phyloP scores from a whole-genome alignment of 2,329 filamentous ascomycete genomes.

The Pestalotiopsis sp. region DNA sequence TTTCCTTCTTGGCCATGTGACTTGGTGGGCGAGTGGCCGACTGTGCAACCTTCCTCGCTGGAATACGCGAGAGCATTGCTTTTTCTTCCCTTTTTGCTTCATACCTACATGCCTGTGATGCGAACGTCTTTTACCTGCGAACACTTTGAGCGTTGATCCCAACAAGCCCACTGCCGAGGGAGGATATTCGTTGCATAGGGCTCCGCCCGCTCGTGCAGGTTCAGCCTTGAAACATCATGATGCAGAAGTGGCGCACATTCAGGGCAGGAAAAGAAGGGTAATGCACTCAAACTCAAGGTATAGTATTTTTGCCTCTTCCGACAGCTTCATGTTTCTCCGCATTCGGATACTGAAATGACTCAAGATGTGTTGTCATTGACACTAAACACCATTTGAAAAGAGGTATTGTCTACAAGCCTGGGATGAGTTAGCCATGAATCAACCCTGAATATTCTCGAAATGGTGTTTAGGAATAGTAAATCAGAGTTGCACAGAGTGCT shows the following conservation, averaged over 20 bases:
- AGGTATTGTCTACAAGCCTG: constrained; percentile 61
- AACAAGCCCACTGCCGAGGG: not conserved
- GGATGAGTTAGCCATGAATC: not conserved
- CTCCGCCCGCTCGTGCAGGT: not conserved
- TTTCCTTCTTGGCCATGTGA: not conserved
- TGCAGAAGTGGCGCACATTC: not conserved
- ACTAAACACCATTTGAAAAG: constrained; percentile 34
- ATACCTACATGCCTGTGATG: not conserved
- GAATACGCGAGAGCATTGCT: not conserved
- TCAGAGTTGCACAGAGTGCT: constrained; percentile 41
- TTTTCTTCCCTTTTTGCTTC: not conserved
- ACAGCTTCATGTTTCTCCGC: not conserved
- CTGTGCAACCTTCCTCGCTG: not conserved
- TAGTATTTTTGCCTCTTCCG: not conserved
- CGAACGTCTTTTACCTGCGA: not conserved
- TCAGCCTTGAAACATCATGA: not conserved
- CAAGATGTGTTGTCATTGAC: not conserved
- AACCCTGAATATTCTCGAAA: not conserved
- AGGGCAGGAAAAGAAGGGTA: not conserved
- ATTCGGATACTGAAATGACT: not conserved
- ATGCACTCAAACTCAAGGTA: not conserved
- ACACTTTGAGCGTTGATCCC: not conserved
- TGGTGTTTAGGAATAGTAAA: constrained; percentile 15
- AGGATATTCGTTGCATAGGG: not conserved
- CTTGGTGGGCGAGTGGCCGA: not conserved